These are phyloP conservation scores for Rhynchosporium graminicola DNA, from an alignment of 2,329 filamentous ascomycete species.

Conservation along the genomic window DNA sequence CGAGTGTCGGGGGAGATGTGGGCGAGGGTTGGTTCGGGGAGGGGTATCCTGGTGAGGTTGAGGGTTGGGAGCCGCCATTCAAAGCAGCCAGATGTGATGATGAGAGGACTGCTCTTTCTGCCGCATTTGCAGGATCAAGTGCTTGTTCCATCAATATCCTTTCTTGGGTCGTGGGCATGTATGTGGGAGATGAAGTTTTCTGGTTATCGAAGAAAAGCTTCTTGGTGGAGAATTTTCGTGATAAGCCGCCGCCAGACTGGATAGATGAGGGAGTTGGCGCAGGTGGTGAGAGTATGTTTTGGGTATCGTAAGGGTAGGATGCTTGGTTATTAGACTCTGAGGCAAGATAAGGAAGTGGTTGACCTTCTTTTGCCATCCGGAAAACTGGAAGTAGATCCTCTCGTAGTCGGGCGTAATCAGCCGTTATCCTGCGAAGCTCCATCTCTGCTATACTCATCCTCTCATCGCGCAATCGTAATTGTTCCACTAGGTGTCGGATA, in stretches of 20 bases:
- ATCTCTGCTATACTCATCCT: constrained; percentile 81
- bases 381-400: constrained; percentile 92
- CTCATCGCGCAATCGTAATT: constrained; percentile 86
- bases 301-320: constrained; percentile 54
- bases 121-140: constrained; percentile 68
- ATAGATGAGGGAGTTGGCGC: constrained; percentile 56
- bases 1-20: constrained; percentile 59
- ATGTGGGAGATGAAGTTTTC: constrained; percentile 76
- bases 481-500: constrained; percentile 86
- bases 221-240: constrained; percentile 74
- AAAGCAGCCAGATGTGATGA: constrained; percentile 71
- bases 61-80: constrained; percentile 61
- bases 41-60: constrained; percentile 56
- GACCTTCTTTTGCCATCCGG: constrained; percentile 86
- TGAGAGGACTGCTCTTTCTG: constrained; percentile 64
- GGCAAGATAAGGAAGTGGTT: constrained; percentile 68
- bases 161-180: constrained; percentile 69
- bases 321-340: constrained; percentile 34
- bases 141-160: constrained; percentile 62
- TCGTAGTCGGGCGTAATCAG: constrained; percentile 84
- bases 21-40: constrained; percentile 71
- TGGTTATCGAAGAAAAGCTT: constrained; percentile 73
- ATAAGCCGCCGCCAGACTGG: constrained; percentile 57
- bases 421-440: constrained; percentile 78
- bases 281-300: constrained; percentile 54